These are phyloP conservation scores for Cyberlindnera mrakii DNA, from an alignment of 805 yeast species.

Conservation along the genomic window DNA sequence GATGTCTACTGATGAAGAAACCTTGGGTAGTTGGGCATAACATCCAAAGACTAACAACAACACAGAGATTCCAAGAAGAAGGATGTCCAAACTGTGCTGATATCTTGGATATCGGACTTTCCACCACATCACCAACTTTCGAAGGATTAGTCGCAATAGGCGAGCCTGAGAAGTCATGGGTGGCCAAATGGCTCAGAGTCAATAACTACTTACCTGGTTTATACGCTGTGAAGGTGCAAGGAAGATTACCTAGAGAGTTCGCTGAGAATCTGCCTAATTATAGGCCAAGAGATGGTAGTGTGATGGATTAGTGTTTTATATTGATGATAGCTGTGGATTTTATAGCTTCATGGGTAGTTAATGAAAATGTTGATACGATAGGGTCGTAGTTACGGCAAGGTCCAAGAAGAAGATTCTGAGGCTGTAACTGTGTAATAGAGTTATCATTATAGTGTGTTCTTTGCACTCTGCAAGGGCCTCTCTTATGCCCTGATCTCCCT, in stretches of 20 bases:
- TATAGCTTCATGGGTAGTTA: too few relatives aligned
- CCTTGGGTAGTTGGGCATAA: not conserved
- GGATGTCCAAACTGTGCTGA: constrained; percentile 98
- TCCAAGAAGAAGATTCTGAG: too few relatives aligned
- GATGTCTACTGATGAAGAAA: too few relatives aligned
- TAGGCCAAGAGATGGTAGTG: constrained; percentile 93
- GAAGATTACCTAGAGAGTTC: constrained; percentile 84
- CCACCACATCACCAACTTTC: constrained; percentile 88
- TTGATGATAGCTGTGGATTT: too few relatives aligned
- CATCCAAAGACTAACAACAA: not conserved
- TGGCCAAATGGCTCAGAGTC: constrained; percentile 90
- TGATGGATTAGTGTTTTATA: constrained; percentile 40
- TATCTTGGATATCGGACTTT: constrained; percentile 78
- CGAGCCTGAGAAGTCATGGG: constrained; percentile 86
- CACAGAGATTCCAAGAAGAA: constrained; percentile 58
- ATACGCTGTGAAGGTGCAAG: constrained; percentile 90
- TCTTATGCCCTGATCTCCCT: too few relatives aligned
- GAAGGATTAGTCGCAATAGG: constrained; percentile 93
- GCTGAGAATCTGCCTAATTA: constrained; percentile 69
- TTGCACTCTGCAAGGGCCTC: too few relatives aligned
- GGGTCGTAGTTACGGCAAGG: too few relatives aligned
- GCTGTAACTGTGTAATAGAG: too few relatives aligned
- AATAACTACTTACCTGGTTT: constrained; percentile 85
- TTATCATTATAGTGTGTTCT: too few relatives aligned
- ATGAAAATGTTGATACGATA: too few relatives aligned